Base-by-base conservation (phyloP, 257 asterid genomes). In the Rehmannia glutinosa region DNA sequence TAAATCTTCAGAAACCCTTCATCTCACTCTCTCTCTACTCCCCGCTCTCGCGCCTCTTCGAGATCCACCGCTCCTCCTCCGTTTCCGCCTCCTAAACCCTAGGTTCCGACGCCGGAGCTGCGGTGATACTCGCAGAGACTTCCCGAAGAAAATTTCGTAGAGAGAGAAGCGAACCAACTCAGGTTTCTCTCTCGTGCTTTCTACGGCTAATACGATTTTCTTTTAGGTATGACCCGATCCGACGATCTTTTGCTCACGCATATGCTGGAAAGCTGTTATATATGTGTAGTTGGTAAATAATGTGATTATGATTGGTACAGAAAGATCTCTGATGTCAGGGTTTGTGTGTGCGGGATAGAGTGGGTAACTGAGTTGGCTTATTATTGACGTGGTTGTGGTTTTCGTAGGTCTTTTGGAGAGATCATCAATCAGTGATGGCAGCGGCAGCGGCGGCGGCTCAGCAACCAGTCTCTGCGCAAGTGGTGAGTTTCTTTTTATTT, bases 391-490 rank as follows among this genome's bases (percentile, higher is more conserved):
- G 72, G 42, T 25, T 60, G 23, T 39, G 72, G 58, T n/a, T 75
- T 76, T 62, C 61, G 53, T 69, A 74, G 83, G 75, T 65, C 47
- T 73, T 60, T 51, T 60, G 4, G 77, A 66, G 76, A 62, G 81
- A 82, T 74, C 72, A 39, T 38, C 64, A 64, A 54, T 66, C 61
- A 51, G 73, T 13, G 71, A 84, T 84, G 88, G 95, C 77, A 54
- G 76, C 84, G 66, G 83, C 79, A 49, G 74, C 78, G 82, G 80
- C 68, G 47, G 75, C 73, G 60, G 74, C 71, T 42, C 87, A 74
- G 64, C 78, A 56, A 52, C 66, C 73, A n/a, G 76, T 73, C 68
- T 46, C 95, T 72, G 80, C 96, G 27, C 90, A 90, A 83, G 85
- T 87, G 69, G 98, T 92, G 49, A 65, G 98, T 83, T 25, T 50